Base-by-base conservation (phyloP, 2,329 filamentous ascomycete genomes). In the Calonectria montana region DNA sequence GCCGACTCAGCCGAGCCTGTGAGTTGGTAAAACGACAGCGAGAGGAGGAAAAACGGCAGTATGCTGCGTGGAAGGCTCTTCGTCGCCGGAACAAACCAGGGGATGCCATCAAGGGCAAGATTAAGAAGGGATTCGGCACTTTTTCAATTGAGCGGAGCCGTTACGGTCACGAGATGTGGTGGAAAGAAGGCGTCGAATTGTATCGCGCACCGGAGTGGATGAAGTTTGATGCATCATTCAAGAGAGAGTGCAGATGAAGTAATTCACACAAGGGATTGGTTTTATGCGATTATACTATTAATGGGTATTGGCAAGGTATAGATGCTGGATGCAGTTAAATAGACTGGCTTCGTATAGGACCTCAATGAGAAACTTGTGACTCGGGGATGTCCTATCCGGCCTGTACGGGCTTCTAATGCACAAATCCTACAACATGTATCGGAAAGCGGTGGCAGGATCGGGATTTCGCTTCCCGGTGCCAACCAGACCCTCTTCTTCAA, bases 351-450 rank as follows among this genome's bases (percentile, higher is more conserved):
- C 25, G 43, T 48, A 23, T 31, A 35, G 50, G 31, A 43, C 53
- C 25, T 35, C n/a, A 59, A 57, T 64, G 31, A 29, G 45, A 65
- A 25, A 50, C 37, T 45, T 27, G n/a, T 45, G 57, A 45, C 12
- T 37, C 37, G 53, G 31, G 27, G 16, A 62, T 67, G 55, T 25
- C 37, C 57, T 65, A 68, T 65, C 23, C 23, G 45, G 55, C 23
- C 41, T 41, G 41, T 27, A 23, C 43, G 12, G 47, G 35, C 16
- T n/a, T 37, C 57, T 67, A 55, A 63, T 53, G 23, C 37, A 67
- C 61, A 39, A 27, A 39, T 62, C 29, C 78, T 75, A 88, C 70
- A 89, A 72, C 82, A 89, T 88, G 73, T 87, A 88, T 74, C 86
- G 81, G 76, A 87, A 89, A 43, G 76, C 77, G 63, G 78, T 78